Percentiles rank a stretch among this genome's conserved stretches.
Evolutionary conservation across 2,329 filamentous ascomycete genomes (phyloP).

Genomic region (Myriangium duriaei): DNA sequence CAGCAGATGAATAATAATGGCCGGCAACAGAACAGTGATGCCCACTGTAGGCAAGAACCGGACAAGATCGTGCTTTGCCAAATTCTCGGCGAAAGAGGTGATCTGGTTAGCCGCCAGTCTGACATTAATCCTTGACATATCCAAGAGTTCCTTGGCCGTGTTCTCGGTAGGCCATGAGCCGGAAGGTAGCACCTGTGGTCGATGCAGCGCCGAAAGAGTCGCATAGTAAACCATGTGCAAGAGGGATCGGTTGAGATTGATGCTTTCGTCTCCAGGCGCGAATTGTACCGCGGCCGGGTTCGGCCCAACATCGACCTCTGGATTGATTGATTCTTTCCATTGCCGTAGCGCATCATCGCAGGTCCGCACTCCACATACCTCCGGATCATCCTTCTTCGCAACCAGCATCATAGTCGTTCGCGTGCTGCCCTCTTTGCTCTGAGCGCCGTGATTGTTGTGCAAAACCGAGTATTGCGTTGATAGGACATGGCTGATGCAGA

Average conservation of each 20-base stretch:
- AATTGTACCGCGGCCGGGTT: conserved; percentile 3
- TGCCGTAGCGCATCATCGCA: conserved; percentile 69
- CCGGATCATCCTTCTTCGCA: conserved; percentile 76
- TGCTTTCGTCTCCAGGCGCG: conserved; percentile 43
- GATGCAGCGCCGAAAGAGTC: conserved; percentile 78
- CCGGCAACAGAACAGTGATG: conserved; percentile 79
- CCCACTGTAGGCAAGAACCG: conserved; percentile 76
- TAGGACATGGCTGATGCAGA: conserved; percentile 80
- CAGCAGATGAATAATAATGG: conserved; percentile 85
- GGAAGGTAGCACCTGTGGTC: conserved; percentile 77
- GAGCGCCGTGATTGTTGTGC: conserved; percentile 62
- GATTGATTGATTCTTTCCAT: conserved; percentile 63
- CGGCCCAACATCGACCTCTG: conserved; percentile 49
- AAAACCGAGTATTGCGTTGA: conserved; percentile 86
- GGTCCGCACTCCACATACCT: conserved; percentile 61
- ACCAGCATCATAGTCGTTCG: conserved; percentile 73
- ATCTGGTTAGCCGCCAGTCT: conserved; percentile 75
- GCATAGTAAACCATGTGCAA: conserved; percentile 92
- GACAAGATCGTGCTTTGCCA: conserved; percentile 62
- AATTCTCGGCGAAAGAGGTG: conserved; percentile 66
- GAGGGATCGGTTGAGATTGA: conserved; percentile 63
- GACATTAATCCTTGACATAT: conserved; percentile 70
- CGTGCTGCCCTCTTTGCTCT: conserved; percentile 58
- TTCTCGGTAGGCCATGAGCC: conserved; percentile 30
- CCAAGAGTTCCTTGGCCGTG: conserved; percentile 57